A percentile compares a stretch with the other conserved stretches of the same genome.
phyloP scores from a whole-genome alignment of 768 basidiomycete species.

The Xanthoconium purpureum region DNA sequence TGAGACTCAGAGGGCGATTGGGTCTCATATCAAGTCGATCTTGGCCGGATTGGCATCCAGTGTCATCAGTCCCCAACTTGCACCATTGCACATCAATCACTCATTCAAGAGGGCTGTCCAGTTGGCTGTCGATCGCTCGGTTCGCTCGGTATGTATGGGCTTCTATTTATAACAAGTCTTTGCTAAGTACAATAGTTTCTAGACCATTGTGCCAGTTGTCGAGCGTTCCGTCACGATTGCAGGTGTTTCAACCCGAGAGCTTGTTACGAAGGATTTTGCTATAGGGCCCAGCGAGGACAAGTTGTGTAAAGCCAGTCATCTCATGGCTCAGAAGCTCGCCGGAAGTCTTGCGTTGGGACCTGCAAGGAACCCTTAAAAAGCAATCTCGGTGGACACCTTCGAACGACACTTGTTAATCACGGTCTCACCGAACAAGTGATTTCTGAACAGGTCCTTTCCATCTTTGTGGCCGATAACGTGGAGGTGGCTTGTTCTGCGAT shows the following conservation, averaged over 20 bases:
- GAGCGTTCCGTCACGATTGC: constrained; percentile 98
- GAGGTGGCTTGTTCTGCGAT: constrained; percentile 92
- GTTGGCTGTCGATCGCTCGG: constrained; percentile 87
- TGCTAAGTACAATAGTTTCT: neutral
- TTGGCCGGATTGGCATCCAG: constrained; percentile 65
- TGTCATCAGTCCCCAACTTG: constrained; percentile 76
- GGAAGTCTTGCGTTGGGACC: constrained; percentile 92
- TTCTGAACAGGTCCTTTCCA: constrained; percentile 71
- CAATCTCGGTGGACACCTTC: constrained; percentile 85
- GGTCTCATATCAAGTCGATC: constrained; percentile 79
- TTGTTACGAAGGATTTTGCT: constrained; percentile 94
- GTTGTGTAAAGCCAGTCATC: constrained; percentile 84
- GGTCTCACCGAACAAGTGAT: constrained; percentile 88
- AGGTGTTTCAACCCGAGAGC: constrained; percentile 92
- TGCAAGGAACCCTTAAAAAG: constrained; percentile 96
- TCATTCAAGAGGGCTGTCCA: constrained; percentile 89
- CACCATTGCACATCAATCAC: constrained; percentile 71
- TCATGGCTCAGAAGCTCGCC: constrained; percentile 96
- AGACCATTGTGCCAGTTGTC: constrained; percentile 98
- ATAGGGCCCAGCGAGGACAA: constrained; percentile 90
- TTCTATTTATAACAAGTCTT: neutral
- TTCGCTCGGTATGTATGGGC: constrained; percentile 69
- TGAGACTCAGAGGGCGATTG: constrained; percentile 65
- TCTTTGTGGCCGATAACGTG: constrained; percentile 88
- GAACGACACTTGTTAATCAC: constrained; percentile 78